Evolutionary conservation across 192 early-diverging fungal species (phyloP), one percentile per base, ranked within the genome.

Genomic region (Coemansia sp.): DNA sequence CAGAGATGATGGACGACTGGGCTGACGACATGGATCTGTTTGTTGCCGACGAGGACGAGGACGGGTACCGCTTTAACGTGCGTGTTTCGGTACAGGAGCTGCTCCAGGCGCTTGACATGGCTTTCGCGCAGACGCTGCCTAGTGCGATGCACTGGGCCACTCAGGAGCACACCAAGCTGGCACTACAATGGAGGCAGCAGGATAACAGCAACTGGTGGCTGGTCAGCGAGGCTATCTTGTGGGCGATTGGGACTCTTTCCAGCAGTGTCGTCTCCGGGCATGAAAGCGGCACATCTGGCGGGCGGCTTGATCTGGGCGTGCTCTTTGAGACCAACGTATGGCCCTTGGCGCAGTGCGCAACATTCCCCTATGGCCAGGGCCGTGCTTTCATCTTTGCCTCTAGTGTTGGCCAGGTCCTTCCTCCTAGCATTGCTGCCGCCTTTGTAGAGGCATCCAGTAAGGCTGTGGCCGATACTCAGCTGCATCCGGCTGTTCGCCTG

Each of bases 1-100:
- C 88, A 36, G 92, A 92, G 41, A 87, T 85, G 81, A 75, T 89
- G 2, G 91, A 92, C n/a, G 87, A 87, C 50, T 97, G 96, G 96
- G 78, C 84, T 6, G 78, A 86, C 38, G 95, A 97, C 72, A 88
- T 93, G 57, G 93, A 95, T 66, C 88, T 95, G 73, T 96, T 90
- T 72, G 90, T 97, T 36, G 92, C 92, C 22, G 96, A 97, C 64
- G 94, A 95, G 60, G 94, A 96, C 55, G 95, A 96, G 55, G 94
- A 95, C 62, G 90, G 90, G 2, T 89, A 90, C 44, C 90, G 82
- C n/a, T 96, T 92, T 73, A 97, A 90, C 66, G 92, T 95, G 53
- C 88, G 96, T 53, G 89, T 95, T 18, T 90, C 94, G 34, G 90
- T 92, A 10, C 87, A 91, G 49, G 93, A 95, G 75, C 79, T 93